phyloP scores from a whole-genome alignment of 2,329 filamentous ascomycete species.

The Allantophomopsis lycopodina region DNA sequence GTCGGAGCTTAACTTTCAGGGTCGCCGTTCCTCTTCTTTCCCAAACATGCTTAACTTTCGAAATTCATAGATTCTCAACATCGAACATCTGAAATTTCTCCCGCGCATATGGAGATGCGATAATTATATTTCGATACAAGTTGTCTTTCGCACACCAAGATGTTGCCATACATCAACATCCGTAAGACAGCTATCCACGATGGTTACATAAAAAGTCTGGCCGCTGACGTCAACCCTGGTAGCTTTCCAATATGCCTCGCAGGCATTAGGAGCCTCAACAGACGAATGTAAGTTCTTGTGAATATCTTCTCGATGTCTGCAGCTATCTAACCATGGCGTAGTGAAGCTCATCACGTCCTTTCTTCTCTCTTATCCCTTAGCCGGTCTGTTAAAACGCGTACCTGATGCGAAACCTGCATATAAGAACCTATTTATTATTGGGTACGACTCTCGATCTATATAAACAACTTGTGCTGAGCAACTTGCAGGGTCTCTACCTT shows the following conservation, averaged over 20 bases:
- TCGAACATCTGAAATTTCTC: too few species aligned
- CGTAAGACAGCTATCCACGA: conserved; percentile 26
- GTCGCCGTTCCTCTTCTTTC: too few species aligned
- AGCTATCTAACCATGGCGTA: conserved; percentile 21
- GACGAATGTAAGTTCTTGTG: conserved; percentile 40
- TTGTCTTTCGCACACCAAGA: conserved; percentile 13
- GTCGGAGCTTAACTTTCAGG: too few species aligned
- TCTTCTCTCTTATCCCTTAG: conserved; percentile 82
- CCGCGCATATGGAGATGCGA: too few species aligned
- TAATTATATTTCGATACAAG: too few species aligned
- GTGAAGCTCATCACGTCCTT: conserved; percentile 91
- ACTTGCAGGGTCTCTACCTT: conserved; percentile 59
- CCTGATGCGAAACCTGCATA: conserved; percentile 71
- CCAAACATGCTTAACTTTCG: too few species aligned
- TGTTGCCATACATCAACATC: conserved; percentile 51
- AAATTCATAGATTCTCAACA: too few species aligned
- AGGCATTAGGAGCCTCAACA: conserved; percentile 43
- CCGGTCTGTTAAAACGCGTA: conserved; percentile 76
- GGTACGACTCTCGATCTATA: conserved; percentile 29
- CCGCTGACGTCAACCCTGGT: conserved; percentile 12
- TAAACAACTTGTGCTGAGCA: background rate
- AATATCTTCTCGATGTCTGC: background rate
- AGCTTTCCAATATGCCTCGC: conserved; percentile 48
- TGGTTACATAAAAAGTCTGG: conserved; percentile 3
- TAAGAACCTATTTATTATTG: conserved; percentile 82